Percentiles rank a stretch among this genome's conserved stretches.
Conservation (phyloP, 306 rosid genomes). For the Acacia melanoxylon region DNA sequence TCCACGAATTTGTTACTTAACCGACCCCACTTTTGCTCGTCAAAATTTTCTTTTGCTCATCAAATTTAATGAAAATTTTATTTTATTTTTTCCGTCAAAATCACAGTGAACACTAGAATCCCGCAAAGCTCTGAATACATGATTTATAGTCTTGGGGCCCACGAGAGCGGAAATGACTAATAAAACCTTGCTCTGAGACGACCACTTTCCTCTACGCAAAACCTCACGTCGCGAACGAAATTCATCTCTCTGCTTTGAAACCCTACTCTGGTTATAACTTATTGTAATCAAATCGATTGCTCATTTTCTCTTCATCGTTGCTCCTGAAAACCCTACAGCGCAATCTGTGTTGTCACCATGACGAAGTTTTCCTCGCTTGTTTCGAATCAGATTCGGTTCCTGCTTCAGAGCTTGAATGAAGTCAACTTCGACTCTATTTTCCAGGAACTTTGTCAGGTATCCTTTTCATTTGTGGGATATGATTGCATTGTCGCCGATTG, state of each 20-base stretch:
- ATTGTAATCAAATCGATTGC: not conserved
- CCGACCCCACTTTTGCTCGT: no score
- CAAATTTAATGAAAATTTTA: no score
- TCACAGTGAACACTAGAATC: not conserved
- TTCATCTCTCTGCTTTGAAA: conserved; percentile 1
- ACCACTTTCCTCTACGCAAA: not conserved
- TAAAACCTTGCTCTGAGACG: no score
- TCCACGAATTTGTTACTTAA: no score
- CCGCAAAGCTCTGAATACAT: not conserved
- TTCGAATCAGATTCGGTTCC: conserved; percentile 83
- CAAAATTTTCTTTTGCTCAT: no score
- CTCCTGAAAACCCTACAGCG: conserved; percentile 33
- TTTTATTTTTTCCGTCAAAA: no score
- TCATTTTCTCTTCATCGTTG: not conserved
- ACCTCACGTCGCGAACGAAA: not conserved
- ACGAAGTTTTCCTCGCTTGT: conserved; percentile 55
- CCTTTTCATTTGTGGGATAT: not conserved
- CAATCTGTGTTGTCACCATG: conserved; percentile 40
- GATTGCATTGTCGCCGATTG: not conserved
- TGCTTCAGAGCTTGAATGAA: conserved; percentile 70
- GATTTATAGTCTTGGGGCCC: not conserved
- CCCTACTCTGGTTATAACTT: not conserved
- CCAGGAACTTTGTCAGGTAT: conserved; percentile 75
- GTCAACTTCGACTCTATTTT: conserved; percentile 75
- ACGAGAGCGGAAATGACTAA: no score